phyloP scores from a whole-genome alignment of 208 protist species.

The Acanthamoeba castellanii region DNA sequence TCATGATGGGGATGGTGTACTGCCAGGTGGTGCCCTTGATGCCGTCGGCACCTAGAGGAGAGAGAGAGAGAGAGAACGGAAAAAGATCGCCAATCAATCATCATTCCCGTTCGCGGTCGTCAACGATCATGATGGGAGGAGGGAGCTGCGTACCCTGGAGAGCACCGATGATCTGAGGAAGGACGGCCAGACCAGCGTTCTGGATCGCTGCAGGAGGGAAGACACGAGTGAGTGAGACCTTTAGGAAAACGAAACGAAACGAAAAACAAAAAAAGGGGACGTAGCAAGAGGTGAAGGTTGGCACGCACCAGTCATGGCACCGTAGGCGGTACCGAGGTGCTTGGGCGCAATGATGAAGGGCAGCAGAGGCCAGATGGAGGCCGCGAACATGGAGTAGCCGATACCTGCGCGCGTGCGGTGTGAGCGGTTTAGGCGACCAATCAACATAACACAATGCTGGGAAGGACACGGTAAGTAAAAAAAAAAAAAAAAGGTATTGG shows the following conservation, averaged over 20 bases:
- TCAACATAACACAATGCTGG: neutral
- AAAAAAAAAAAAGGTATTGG: neutral
- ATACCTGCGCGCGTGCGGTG: conserved; percentile 76
- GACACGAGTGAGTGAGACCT: neutral
- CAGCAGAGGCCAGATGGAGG: conserved; percentile 93
- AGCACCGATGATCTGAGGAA: conserved; percentile 54
- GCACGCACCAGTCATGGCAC: conserved; percentile 90
- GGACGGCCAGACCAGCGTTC: conserved; percentile 61
- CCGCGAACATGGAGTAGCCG: conserved; percentile 93
- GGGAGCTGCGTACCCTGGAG: neutral
- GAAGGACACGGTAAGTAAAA: neutral
- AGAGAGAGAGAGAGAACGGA: neutral
- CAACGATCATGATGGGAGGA: neutral
- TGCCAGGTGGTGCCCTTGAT: conserved; percentile 18
- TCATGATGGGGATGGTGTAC: conserved; percentile 65
- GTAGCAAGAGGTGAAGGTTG: neutral
- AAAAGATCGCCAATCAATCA: neutral
- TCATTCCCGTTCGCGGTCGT: neutral
- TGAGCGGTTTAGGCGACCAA: neutral
- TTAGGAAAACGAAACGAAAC: neutral
- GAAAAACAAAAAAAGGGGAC: too few species aligned
- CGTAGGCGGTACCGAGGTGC: conserved; percentile 92
- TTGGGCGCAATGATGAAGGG: conserved; percentile 90
- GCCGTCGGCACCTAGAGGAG: neutral
- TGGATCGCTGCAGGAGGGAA: conserved; percentile 27